Evolutionary conservation across 148 eudicot genomes (phyloP), one percentile per base, ranked within the genome.

Genomic region (Rhododendron ovatum): DNA sequence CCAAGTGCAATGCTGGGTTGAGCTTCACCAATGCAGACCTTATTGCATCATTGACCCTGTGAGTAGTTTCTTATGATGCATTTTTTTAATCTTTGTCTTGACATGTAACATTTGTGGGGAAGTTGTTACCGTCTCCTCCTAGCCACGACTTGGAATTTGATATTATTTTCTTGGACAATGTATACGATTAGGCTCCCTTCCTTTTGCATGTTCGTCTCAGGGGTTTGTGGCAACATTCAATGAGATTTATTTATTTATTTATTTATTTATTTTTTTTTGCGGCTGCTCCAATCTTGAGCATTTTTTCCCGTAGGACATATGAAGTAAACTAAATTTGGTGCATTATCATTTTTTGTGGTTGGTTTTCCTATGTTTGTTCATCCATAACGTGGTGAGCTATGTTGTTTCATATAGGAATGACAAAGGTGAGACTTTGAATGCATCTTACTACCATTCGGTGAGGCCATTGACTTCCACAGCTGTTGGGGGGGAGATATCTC

Each of bases 1-100:
- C 95, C 48, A 95, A 95, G 88, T 95, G 87, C 89, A 95, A 93
- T 89, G 92, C 94, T 83, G 96, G 93, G 57, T 81, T 94, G 67
- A 95, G 94, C 90, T 92, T 90, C 90, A 26, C 87, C 74, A 90
- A 92, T 85, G 89, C 94, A 5, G 93, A 93, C 88, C 93, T 88
- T 61, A 86, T 91, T 86, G 90, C 94, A 85, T 75, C 95, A 51
- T 30, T 93, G 89, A 91, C 91, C 76, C 84, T 96, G 98, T 93
- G 89, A 94, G 98, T 92, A 48, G 59, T 53, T 30, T 84, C 26
- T 33, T 78, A 43, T 51, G 83, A 5, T 71, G 20, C 76, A 30
- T 28, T 83, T 26, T 30, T 35, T 57, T 22, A 9, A 67, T 26
- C 24, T 43, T 15, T 55, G n/a, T 84, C 9, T 15, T 28, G 12